Base-by-base conservation (phyloP, 306 rosid species). In the Castanospermum australe region DNA sequence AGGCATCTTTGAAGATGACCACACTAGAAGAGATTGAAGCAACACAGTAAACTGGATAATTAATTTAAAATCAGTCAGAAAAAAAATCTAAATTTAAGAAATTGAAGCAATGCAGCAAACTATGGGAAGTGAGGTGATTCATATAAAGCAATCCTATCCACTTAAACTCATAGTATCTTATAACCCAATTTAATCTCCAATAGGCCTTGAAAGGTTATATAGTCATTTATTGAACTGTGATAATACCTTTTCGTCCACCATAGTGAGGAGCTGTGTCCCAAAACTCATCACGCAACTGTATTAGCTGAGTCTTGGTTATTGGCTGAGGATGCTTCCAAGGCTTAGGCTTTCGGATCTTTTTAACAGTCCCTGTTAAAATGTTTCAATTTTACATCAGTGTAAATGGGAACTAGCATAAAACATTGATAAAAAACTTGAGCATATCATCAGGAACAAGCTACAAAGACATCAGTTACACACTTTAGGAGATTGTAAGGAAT, bases 191-290 rank as follows among this genome's bases (percentile, higher is more conserved):
- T 65, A 69, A 56, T 25, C 67, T 28, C 45, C 28, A 22, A 36
- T 44, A 66, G 67, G 39, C 17, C 63, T 69, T 59, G 38, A 80
- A 47, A 64, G 8, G 28, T 79, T 57, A 20, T 62, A 45, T 15
- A 45, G 7, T 42, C 35, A 73, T 42, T 76, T 11, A 81, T 50
- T 12, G 47, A 52, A 56, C 70, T 5, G 25, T 24, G 62, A 50
- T 32, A 66, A 63, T 86, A 95, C 99, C 99, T 88, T 92, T 92
- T 70, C 92, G 90, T 73, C 99, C 99, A 80, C 99, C 99, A 81
- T 95, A 95, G 75, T 95, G 99, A 83, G 99, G 99, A 81, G 99
- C 94, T 35, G 99, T 95, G 72, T 95, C 99, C 99, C 99, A 95
- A 82, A 95, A 95, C 83, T 95, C 99, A 48, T 95, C 99, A 5